phyloP scores from a whole-genome alignment of 345 rosid species.

The Punica granatum region DNA sequence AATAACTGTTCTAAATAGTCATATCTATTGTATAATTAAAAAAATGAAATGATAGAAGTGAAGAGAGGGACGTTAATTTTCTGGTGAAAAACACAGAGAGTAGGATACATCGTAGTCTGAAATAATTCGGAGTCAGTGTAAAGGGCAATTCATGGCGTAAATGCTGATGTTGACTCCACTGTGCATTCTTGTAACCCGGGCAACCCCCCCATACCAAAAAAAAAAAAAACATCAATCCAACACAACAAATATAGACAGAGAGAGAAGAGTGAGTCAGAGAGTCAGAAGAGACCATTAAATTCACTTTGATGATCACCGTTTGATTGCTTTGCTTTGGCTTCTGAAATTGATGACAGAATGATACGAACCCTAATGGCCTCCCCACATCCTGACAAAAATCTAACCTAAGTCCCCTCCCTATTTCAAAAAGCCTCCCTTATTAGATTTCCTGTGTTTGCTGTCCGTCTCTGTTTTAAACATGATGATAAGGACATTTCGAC shows the following conservation, averaged over 20 bases:
- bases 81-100: background rate
- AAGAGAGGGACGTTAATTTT: too few relatives aligned
- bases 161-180: constrained; percentile 42
- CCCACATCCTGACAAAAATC: background rate
- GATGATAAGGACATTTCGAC: too few relatives aligned
- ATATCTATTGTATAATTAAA: too few relatives aligned
- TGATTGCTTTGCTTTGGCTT: constrained; percentile 30
- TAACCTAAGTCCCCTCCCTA: background rate
- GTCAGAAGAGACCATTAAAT: constrained; percentile 19
- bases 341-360: constrained; percentile 40
- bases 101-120: constrained; percentile 18
- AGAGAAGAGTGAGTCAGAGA: too few relatives aligned
- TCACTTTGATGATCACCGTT: constrained; percentile 16
- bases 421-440: too few relatives aligned
- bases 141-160: constrained; percentile 29
- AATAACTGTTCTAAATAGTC: too few relatives aligned
- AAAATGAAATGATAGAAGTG: too few relatives aligned
- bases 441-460: too few relatives aligned
- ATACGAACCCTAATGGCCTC: too few relatives aligned
- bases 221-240: constrained; percentile 12
- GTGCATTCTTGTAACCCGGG: constrained; percentile 6
- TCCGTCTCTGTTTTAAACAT: too few relatives aligned
- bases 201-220: too few relatives aligned
- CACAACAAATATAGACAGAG: too few relatives aligned
- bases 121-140: constrained; percentile 16